Percentiles rank a stretch among this genome's conserved stretches.
Evolutionary conservation across 495 filamentous ascomycete species (phyloP).

Genomic region (Aspergillus leporis): DNA sequence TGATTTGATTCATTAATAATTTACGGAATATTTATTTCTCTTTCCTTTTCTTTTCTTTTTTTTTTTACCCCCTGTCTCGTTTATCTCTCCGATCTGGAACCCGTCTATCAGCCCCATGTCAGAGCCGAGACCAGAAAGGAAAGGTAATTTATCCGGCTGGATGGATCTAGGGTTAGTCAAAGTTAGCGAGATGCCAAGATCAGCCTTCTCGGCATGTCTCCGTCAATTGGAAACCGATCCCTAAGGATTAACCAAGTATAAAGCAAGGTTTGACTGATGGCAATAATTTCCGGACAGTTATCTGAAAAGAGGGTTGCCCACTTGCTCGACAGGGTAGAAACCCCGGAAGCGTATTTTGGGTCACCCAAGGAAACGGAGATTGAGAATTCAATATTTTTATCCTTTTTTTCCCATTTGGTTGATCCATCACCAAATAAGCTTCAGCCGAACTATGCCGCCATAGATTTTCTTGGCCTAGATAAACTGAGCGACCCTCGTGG

Average conservation of each 20-base stretch:
- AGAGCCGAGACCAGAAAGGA: neutral
- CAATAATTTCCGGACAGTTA: constrained; percentile 15
- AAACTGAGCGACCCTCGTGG: constrained; percentile 18
- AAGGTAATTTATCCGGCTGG: neutral
- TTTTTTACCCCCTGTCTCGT: neutral
- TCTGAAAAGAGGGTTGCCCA: constrained; percentile 17
- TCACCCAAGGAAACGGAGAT: constrained; percentile 10
- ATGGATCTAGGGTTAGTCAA: neutral
- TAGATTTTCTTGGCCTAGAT: constrained; percentile 6
- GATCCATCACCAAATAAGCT: constrained; percentile 4
- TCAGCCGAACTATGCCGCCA: constrained; percentile 14
- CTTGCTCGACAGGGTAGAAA: constrained; percentile 12
- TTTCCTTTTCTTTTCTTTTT: neutral
- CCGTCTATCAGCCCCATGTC: neutral
- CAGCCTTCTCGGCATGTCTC: constrained; percentile 7
- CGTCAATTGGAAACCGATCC: constrained; percentile 1
- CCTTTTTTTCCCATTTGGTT: neutral
- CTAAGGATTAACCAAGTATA: neutral
- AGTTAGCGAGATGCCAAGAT: neutral
- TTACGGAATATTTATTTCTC: neutral
- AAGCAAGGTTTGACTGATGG: constrained; percentile 12
- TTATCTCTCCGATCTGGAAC: neutral
- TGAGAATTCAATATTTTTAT: neutral
- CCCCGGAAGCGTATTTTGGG: constrained; percentile 13
- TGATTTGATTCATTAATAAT: too few species aligned